phyloP scores from a whole-genome alignment of 768 basidiomycete genomes.

The Lactarius evosmus region DNA sequence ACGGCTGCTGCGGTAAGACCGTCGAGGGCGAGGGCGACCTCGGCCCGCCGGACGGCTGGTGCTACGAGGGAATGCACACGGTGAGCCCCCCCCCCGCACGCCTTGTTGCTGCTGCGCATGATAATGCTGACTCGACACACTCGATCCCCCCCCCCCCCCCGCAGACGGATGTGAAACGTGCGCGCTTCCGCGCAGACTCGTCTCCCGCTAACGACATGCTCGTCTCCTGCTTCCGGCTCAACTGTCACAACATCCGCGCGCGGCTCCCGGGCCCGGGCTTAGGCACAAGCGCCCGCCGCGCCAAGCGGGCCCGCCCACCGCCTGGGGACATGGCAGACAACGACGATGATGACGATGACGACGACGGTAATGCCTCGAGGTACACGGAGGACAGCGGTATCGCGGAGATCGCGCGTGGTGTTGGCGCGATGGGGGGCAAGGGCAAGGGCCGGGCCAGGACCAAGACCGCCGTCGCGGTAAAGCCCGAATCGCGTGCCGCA shows the following conservation, averaged over 20 bases:
- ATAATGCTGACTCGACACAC: conserved; percentile 8
- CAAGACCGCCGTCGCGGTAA: conserved; percentile 24
- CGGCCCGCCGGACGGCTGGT: conserved; percentile 85
- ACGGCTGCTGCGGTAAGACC: conserved; percentile 69
- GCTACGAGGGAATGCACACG: conserved; percentile 80
- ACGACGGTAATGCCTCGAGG: conserved; percentile 31
- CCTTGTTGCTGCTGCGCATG: too few relatives aligned
- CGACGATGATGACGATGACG: conserved; percentile 31
- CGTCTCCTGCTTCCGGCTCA: conserved; percentile 50
- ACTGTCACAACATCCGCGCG: conserved; percentile 48
- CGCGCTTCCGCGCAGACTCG: conserved; percentile 76
- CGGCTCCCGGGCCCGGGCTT: conserved; percentile 29
- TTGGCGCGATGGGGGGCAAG: conserved; percentile 21
- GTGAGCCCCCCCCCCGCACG: conserved; percentile 43
- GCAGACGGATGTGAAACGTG: conserved; percentile 71
- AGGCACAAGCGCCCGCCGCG: conserved; percentile 28
- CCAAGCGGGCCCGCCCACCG: conserved; percentile 33
- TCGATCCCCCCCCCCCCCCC: too few relatives aligned
- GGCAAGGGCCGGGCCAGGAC: conserved; percentile 26
- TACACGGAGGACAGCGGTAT: conserved; percentile 35
- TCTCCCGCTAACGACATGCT: conserved; percentile 66
- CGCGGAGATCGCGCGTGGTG: conserved; percentile 33
- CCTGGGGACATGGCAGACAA: neutral
- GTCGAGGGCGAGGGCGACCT: conserved; percentile 76
- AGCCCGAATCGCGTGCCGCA: conserved; percentile 3